These are phyloP conservation scores for Emydomyces testavorans DNA, from an alignment of 2,329 filamentous ascomycete species.

Conservation along the genomic window DNA sequence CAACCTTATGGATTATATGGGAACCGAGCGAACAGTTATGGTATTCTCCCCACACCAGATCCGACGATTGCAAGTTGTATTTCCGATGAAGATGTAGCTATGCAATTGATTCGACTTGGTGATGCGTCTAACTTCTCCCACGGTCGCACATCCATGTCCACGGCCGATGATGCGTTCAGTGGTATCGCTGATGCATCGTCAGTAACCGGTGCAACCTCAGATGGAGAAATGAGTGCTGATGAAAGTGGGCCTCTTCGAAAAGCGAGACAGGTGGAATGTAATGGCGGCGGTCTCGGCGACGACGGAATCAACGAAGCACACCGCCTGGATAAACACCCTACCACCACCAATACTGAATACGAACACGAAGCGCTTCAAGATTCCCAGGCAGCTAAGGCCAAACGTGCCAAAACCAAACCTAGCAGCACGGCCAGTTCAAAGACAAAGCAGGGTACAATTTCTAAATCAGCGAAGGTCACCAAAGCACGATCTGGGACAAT, in stretches of 20 bases:
- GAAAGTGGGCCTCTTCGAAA: constrained; percentile 44
- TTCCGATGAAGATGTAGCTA: constrained; percentile 93
- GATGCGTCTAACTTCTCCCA: constrained; percentile 90
- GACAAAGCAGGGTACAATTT: constrained; percentile 15
- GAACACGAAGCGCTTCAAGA: constrained; percentile 35
- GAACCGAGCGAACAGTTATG: constrained; percentile 34
- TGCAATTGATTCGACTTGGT: constrained; percentile 90
- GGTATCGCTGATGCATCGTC: constrained; percentile 75
- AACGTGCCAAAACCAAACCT: constrained; percentile 43
- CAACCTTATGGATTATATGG: constrained; percentile 35
- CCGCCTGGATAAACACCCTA: constrained; percentile 43
- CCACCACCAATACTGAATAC: constrained; percentile 44
- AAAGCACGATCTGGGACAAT: constrained; percentile 26
- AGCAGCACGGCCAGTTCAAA: constrained; percentile 20
- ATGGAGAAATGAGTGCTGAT: constrained; percentile 53
- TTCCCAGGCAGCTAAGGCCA: constrained; percentile 34
- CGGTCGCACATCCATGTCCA: constrained; percentile 84
- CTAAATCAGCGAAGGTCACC: constrained; percentile 19
- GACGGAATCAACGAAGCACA: constrained; percentile 47
- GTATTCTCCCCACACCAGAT: constrained; percentile 80
- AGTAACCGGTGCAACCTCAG: constrained; percentile 73
- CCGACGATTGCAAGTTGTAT: constrained; percentile 96
- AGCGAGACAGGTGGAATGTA: constrained; percentile 35
- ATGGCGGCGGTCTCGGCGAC: constrained; percentile 50
- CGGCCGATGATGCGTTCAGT: constrained; percentile 84